Evolutionary conservation across 2,329 filamentous ascomycete species (phyloP).

Genomic region (Hymenoscyphus infarciens): DNA sequence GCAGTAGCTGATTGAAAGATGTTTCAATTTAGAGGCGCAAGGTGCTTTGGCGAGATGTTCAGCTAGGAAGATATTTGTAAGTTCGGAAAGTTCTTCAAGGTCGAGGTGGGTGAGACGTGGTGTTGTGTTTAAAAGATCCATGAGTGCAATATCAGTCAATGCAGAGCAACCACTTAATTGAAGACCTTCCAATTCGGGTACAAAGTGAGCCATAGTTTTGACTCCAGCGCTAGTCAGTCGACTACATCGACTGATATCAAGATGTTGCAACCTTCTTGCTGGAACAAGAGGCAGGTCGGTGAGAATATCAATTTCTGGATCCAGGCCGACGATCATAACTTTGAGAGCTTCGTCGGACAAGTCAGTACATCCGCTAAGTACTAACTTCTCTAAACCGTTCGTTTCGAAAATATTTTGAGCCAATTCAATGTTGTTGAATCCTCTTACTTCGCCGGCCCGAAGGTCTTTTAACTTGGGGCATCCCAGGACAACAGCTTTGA

Average conservation of each 20-base stretch:
- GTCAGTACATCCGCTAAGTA: constrained; percentile 75
- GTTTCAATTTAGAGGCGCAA: constrained; percentile 67
- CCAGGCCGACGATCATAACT: constrained; percentile 69
- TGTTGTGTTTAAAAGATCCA: constrained; percentile 68
- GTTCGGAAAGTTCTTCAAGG: constrained; percentile 74
- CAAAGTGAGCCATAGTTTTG: constrained; percentile 66
- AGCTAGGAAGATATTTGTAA: constrained; percentile 71
- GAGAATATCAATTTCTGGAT: constrained; percentile 77
- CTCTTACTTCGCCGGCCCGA: constrained; percentile 74
- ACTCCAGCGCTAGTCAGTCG: constrained; percentile 71
- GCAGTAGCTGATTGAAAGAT: constrained; percentile 87
- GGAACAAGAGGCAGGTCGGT: constrained; percentile 74
- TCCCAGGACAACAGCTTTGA: constrained; percentile 67
- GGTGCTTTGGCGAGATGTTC: constrained; percentile 73
- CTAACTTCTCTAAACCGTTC: constrained; percentile 78
- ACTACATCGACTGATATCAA: constrained; percentile 79
- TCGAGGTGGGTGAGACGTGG: constrained; percentile 82
- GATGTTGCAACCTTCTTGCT: constrained; percentile 72
- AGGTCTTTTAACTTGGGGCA: constrained; percentile 76
- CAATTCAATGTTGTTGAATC: constrained; percentile 71
- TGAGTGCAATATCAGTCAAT: constrained; percentile 70
- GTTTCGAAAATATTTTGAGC: constrained; percentile 71
- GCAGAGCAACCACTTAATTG: constrained; percentile 75
- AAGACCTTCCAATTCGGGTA: constrained; percentile 77
- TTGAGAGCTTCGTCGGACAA: constrained; percentile 71